Conservation (phyloP, 2,329 filamentous ascomycete genomes). For the Penicillium janthinellum region DNA sequence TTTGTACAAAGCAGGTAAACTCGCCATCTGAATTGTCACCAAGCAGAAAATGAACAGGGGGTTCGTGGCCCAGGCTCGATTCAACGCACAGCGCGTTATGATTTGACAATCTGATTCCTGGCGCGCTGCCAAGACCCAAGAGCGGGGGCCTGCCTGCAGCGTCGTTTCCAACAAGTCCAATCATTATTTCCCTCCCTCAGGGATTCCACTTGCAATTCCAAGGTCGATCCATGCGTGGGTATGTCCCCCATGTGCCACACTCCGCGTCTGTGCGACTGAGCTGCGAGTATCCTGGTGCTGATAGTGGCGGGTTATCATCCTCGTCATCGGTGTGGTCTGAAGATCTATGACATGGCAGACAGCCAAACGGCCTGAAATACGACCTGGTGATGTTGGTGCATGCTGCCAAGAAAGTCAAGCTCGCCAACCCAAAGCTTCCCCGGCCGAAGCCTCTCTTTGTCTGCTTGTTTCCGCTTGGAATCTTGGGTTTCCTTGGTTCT, state of each 20-base stretch:
- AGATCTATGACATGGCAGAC: neutral
- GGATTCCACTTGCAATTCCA: neutral
- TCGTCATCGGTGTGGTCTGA: neutral
- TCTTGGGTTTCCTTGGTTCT: slow-evolving; percentile 3
- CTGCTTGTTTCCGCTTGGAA: slow-evolving; percentile 1
- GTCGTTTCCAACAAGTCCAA: neutral
- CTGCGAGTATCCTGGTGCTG: neutral
- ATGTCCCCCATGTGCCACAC: neutral
- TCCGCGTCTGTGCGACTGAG: neutral
- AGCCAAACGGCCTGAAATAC: neutral
- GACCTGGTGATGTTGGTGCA: neutral
- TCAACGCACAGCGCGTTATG: neutral
- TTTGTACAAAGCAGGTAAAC: neutral
- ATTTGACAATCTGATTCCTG: neutral
- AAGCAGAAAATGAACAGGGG: neutral
- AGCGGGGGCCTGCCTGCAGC: neutral
- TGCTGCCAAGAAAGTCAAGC: slow-evolving; percentile 5
- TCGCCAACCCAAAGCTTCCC: neutral
- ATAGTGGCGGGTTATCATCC: too few relatives aligned
- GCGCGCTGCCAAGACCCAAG: slow-evolving; percentile 1
- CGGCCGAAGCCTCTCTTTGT: neutral
- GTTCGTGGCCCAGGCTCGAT: neutral
- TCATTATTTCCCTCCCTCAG: neutral
- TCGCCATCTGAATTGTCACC: neutral
- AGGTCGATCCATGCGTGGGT: neutral